Evolutionary conservation across 139 green algal genomes (phyloP).

Genomic region (Chlamydomonas incerta): DNA sequence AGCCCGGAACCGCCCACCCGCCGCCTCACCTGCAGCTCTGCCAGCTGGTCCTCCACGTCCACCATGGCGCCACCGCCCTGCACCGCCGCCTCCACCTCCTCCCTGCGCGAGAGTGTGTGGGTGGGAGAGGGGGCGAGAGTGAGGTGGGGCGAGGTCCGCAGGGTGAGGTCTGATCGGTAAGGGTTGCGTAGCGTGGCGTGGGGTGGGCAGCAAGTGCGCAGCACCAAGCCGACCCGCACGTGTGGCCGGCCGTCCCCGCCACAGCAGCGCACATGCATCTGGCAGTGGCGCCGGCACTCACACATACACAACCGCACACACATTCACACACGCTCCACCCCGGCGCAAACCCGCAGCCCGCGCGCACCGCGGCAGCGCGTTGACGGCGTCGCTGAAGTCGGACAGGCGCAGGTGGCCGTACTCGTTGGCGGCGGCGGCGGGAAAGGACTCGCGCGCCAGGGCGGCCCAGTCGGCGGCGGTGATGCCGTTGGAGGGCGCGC

Average conservation of each 20-base stretch:
- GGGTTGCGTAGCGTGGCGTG: too few relatives aligned
- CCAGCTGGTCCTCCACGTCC: conserved; percentile 48
- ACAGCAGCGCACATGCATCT: too few relatives aligned
- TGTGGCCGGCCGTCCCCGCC: too few relatives aligned
- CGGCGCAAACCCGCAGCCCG: conserved; percentile 45
- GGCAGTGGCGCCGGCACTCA: too few relatives aligned
- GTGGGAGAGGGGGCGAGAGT: too few relatives aligned
- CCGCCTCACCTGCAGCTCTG: conserved; percentile 43
- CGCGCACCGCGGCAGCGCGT: conserved; percentile 68
- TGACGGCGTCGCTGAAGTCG: conserved; percentile 85
- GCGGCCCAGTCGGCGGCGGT: conserved; percentile 67
- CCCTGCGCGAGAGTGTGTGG: too few relatives aligned
- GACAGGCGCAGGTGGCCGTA: conserved; percentile 81
- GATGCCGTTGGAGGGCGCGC: conserved; percentile 21
- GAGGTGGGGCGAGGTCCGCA: too few relatives aligned
- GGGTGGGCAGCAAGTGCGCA: too few relatives aligned
- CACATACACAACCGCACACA: too few relatives aligned
- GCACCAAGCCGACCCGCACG: too few relatives aligned
- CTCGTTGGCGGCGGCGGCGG: conserved; percentile 62
- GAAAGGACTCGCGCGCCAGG: conserved; percentile 66
- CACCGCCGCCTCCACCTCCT: conserved; percentile 50
- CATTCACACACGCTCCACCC: conserved; percentile 22
- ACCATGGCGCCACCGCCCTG: conserved; percentile 28
- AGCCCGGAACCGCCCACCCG: too few relatives aligned
- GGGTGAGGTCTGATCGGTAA: too few relatives aligned